Base-by-base conservation (phyloP, 1,284 basidiomycete genomes). In the Sanghuangporus weigelae region DNA sequence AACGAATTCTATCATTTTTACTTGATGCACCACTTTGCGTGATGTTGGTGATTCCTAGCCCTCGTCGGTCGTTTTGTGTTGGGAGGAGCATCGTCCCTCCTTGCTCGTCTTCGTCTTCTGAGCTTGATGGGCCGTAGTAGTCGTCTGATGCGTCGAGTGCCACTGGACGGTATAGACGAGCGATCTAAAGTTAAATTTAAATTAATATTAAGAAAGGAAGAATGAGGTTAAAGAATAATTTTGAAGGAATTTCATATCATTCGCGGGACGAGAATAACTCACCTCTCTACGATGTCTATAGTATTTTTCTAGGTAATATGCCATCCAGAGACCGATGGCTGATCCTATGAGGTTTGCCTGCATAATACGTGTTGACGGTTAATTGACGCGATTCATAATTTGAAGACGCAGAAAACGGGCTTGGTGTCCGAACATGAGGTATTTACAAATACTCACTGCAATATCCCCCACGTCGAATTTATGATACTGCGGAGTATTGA, bases 291-390 rank as follows among this genome's bases (percentile, higher is more conserved):
- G 80, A 66, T 84, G 82, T 19, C 90, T 85, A 72, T 93, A 87
- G 68, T 92, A 84, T 60, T 79, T 80, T 71, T 93, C 91, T 50
- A 89, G 74, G 66, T 90, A 74, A 71, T 84, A 92, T 0, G 87
- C 78, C 56, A 79, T 71, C 68, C 84, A 85, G 11, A 96, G 76
- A 1, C 93, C 94, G 3, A 92, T 73, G 0, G 83, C 77, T 0
- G 90, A 89, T 7, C 93, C 93, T 19, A 89, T 72, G n/a, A 95
- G 73, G 71, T 96, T 96, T 11, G 93, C 93, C 90, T 92, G 66
- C 14, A 60, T 7, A 49, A 53, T 40, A 26, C 16, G 16, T 42
- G 11, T 35, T 38, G 12, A 48, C 26, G 16, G n/a, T 56, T 23
- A 56, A 51, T 35, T 48, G 48, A 19, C 35, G 49, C 16, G 59